Conservation (phyloP, 441 rosid species). For the Jatropha podagrica region DNA sequence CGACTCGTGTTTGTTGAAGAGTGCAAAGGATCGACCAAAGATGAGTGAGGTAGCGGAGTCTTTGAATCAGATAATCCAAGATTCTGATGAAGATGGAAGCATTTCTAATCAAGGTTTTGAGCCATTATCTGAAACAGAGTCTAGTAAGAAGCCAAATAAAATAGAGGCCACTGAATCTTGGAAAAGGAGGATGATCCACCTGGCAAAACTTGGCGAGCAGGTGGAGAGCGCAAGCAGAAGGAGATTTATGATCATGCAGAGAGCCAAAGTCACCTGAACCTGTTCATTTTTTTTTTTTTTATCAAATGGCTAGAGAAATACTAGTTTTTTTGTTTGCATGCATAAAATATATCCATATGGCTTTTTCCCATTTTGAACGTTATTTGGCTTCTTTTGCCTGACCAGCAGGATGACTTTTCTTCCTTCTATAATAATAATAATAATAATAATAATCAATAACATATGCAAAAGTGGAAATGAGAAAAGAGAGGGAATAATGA, state of each 20-base stretch:
- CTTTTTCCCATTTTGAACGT: no score
- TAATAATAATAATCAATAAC: no score
- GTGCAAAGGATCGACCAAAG: conserved; percentile 61
- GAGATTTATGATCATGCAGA: conserved; percentile 47
- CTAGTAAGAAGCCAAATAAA: conserved; percentile 20
- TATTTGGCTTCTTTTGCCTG: no score
- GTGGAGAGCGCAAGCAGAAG: conserved; percentile 44
- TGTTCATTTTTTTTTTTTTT: not conserved
- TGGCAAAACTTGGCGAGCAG: conserved; percentile 50
- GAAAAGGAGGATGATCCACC: conserved; percentile 56
- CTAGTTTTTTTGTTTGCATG: no score
- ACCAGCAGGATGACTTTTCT: no score
- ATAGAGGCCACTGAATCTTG: conserved; percentile 40
- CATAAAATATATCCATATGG: no score
- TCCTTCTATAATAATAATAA: no score
- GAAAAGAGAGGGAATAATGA: no score
- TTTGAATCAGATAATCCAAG: conserved; percentile 48
- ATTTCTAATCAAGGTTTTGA: conserved; percentile 21
- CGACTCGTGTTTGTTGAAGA: conserved; percentile 55
- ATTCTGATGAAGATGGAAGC: conserved; percentile 23
- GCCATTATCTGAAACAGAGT: conserved; percentile 18
- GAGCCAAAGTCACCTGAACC: conserved; percentile 40
- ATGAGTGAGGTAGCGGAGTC: conserved; percentile 64
- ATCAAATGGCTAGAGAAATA: not conserved
- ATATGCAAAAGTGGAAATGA: no score